Evolutionary conservation across 2,329 filamentous ascomycete species (phyloP).

Genomic region (Cladorrhinum sp.): DNA sequence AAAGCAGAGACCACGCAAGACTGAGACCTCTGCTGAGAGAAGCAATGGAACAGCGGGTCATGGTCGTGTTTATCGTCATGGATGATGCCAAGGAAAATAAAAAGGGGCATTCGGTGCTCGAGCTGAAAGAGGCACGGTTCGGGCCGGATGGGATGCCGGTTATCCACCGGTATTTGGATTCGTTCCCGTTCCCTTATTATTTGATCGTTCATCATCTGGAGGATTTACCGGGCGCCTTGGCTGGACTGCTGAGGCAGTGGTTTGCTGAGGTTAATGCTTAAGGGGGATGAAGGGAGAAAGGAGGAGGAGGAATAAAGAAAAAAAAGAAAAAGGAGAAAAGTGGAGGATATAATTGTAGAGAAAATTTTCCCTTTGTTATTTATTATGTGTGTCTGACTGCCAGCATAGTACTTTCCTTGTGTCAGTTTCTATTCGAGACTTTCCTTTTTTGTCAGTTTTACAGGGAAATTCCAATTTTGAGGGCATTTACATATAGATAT

Average conservation of each 20-base stretch:
- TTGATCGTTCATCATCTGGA: constrained; percentile 88
- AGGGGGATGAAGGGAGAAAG: not conserved
- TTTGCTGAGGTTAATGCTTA: constrained; percentile 69
- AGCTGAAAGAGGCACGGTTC: constrained; percentile 85
- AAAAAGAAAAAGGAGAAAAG: not conserved
- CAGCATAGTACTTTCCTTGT: not conserved
- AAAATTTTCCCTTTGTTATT: not conserved
- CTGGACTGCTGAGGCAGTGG: constrained; percentile 89
- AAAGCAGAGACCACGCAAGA: constrained; percentile 72
- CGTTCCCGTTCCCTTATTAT: constrained; percentile 96
- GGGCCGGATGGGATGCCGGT: constrained; percentile 62
- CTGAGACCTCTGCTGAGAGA: constrained; percentile 80
- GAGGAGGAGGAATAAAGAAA: not conserved
- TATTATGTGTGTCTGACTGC: not conserved
- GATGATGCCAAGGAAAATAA: constrained; percentile 60
- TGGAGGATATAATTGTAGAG: not conserved
- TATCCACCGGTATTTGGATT: constrained; percentile 88
- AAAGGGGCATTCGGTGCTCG: constrained; percentile 68
- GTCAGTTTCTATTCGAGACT: not conserved
- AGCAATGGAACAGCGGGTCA: constrained; percentile 89
- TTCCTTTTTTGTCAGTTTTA: not conserved
- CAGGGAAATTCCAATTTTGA: not conserved
- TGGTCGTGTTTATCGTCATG: constrained; percentile 97
- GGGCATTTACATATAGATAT: not conserved
- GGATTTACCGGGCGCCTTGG: constrained; percentile 85